phyloP scores from a whole-genome alignment of 805 yeast species.

The Metschnikowia lachancei region DNA sequence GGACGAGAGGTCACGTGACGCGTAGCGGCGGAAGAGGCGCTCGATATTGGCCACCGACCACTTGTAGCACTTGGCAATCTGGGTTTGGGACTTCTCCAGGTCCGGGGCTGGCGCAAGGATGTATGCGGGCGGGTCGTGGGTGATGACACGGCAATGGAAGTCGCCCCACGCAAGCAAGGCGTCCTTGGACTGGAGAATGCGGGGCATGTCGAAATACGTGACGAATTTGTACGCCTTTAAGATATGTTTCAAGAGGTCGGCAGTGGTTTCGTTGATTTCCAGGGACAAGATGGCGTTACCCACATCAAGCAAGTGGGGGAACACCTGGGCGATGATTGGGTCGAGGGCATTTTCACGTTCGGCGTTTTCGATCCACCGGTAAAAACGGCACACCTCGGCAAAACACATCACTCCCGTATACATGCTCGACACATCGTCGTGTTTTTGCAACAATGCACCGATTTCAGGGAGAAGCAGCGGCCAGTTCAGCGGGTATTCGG shows the following conservation, averaged over 20 bases:
- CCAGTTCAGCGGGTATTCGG: slow-evolving; percentile 40
- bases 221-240: slow-evolving; percentile 77
- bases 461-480: slow-evolving; percentile 31
- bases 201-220: slow-evolving; percentile 71
- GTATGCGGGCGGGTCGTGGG: slow-evolving; percentile 54
- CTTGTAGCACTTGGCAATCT: slow-evolving; percentile 64
- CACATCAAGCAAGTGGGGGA: slow-evolving; percentile 63
- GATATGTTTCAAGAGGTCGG: slow-evolving; percentile 54
- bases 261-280: slow-evolving; percentile 38
- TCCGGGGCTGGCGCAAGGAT: slow-evolving; percentile 54
- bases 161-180: slow-evolving; percentile 66
- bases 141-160: slow-evolving; percentile 67
- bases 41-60: slow-evolving; percentile 83
- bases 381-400: slow-evolving; percentile 65
- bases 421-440: slow-evolving; percentile 33
- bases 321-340: slow-evolving; percentile 51
- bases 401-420: slow-evolving; percentile 69
- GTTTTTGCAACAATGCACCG: slow-evolving; percentile 32
- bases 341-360: slow-evolving; percentile 29
- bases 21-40: slow-evolving; percentile 71
- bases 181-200: slow-evolving; percentile 50
- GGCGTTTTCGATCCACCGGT: slow-evolving; percentile 66
- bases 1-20: slow-evolving; percentile 43
- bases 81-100: slow-evolving; percentile 54
- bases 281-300: slow-evolving; percentile 49